A percentile compares a stretch with the other conserved stretches of the same genome.
Conservation (phyloP, 2,329 filamentous ascomycete species). For the Neocatenulostroma microsporum region DNA sequence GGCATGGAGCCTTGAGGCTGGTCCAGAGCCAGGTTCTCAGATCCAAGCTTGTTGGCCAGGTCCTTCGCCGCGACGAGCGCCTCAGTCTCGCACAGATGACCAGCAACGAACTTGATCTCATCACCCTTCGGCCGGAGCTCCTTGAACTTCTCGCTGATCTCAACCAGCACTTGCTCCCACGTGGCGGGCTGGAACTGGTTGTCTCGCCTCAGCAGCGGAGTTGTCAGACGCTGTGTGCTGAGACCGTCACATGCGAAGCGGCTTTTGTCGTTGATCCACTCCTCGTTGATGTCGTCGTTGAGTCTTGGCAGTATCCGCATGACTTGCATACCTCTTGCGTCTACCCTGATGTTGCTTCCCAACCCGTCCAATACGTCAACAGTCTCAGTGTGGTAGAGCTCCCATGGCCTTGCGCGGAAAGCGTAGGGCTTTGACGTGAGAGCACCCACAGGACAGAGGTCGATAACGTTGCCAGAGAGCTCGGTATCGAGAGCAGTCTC, state of each 20-base stretch:
- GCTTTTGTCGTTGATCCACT: conserved; percentile 99
- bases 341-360: conserved; percentile 89
- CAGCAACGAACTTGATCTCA: conserved; percentile 92
- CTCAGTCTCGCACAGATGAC: conserved; percentile 85
- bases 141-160: conserved; percentile 74
- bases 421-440: conserved; percentile 96
- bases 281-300: conserved; percentile 97
- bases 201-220: conserved; percentile 78
- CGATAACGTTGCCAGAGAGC: conserved; percentile 93
- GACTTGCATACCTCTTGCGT: conserved; percentile 87
- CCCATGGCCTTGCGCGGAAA: conserved; percentile 94
- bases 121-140: conserved; percentile 75
- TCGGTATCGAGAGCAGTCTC: conserved; percentile 91
- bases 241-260: conserved; percentile 94
- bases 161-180: conserved; percentile 90
- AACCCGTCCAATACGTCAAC: conserved; percentile 89
- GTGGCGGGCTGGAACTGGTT: conserved; percentile 86
- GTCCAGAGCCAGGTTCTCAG: conserved; percentile 90
- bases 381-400: conserved; percentile 90
- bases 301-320: conserved; percentile 89
- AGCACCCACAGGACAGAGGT: conserved; percentile 94
- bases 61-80: conserved; percentile 96
- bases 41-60: conserved; percentile 89
- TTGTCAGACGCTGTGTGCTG: conserved; percentile 91
- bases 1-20: conserved; percentile 76